Base-by-base conservation (phyloP, 2,329 filamentous ascomycete genomes). In the Arachnomyces sp. region DNA sequence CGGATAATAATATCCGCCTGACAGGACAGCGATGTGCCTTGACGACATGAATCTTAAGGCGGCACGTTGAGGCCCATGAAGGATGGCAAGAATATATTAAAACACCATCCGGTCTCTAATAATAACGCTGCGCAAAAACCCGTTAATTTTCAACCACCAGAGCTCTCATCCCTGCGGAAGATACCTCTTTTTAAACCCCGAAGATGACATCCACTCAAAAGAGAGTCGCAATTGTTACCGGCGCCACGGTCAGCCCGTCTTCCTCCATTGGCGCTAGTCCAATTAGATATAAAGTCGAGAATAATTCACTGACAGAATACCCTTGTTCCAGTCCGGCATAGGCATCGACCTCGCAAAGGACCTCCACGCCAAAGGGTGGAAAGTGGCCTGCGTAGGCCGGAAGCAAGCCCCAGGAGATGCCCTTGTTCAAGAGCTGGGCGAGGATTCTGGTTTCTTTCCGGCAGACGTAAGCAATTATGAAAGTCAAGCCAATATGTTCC, bases 391-490 rank as follows among this genome's bases (percentile, higher is more conserved):
- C 34, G 52, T 66, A 16, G 71, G 67, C 31, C 61, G 69, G 38
- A 60, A 61, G 31, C 44, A 49, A 4, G 47, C 53, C 13, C 47
- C 54, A 11, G 57, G 61, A 6, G 44, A 59, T 11, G 57, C 60
- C 11, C 47, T 67, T 11, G 62, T 64, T 6, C 48, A 57, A 38
- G 45, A 45, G 0, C 48, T 62, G 1, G 54, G 49, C 7, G 42
- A 59, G 5, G 57, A 56, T 2, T 64, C 65, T 2, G 54, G 52
- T n/a, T 75, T 73, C 55, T 60, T 67, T 15, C 48, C 57, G 15
- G 63, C 61, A 34, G 66, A 77, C 45, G 64, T 75, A 2, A 52
- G 59, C n/a, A 60, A 62, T 13, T 75, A 74, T 49, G 53, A 62
- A 2, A 63, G 62, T 8, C 69, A 73, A 41, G 61, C 63, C 0